phyloP scores from a whole-genome alignment of 192 early-diverging fungal species.

The Coemansia sp. region DNA sequence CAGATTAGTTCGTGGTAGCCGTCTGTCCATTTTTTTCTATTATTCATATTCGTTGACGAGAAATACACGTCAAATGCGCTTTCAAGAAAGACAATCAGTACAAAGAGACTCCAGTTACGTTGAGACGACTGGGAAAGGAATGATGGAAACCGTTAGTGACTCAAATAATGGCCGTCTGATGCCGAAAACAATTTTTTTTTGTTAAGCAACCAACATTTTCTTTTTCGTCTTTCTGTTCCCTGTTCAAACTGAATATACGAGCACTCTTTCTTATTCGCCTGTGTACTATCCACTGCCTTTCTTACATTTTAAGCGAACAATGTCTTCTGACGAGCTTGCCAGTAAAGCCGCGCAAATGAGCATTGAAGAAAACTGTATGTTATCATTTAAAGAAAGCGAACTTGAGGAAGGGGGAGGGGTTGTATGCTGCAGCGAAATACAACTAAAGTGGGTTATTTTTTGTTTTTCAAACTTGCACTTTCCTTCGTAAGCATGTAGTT shows the following conservation, averaged over 20 bases:
- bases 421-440: not conserved
- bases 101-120: no score
- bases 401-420: no score
- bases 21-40: no score
- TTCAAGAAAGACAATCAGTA: no score
- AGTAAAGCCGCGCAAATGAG: slow-evolving; percentile 30
- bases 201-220: not conserved
- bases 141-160: no score
- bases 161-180: no score
- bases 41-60: no score
- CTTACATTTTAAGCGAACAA: slow-evolving; percentile 9
- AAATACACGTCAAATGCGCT: no score
- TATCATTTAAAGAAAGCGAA: not conserved
- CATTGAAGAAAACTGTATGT: slow-evolving; percentile 38
- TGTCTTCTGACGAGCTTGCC: slow-evolving; percentile 37
- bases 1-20: no score
- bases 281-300: not conserved
- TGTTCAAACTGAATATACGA: not conserved
- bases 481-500: slow-evolving; percentile 12
- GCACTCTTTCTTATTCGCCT: not conserved
- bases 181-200: no score
- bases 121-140: no score
- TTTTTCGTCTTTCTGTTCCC: not conserved
- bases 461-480: not conserved
- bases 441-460: not conserved